A percentile compares a stretch with the other conserved stretches of the same genome.
Conservation (phyloP, 345 rosid species). For the Euphorbia pulcherrima region DNA sequence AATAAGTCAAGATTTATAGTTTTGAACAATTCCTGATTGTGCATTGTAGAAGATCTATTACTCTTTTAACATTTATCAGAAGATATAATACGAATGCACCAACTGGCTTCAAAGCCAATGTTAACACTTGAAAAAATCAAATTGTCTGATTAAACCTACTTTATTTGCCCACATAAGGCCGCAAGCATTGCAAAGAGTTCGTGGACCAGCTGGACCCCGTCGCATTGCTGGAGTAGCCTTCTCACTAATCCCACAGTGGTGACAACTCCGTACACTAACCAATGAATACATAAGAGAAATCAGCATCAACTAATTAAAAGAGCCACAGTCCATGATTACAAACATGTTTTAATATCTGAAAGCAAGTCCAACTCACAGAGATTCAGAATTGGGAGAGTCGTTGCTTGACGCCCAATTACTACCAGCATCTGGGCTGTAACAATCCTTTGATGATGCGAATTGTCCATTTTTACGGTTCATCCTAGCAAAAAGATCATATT, state of each 20-base stretch:
- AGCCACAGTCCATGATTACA: slow-evolving; percentile 1
- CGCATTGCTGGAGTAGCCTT: slow-evolving; percentile 47
- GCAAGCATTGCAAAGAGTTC: slow-evolving; percentile 46
- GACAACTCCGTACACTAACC: slow-evolving; percentile 24
- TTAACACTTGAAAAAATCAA: neutral
- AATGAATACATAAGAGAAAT: neutral
- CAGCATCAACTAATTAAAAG: slow-evolving; percentile 3
- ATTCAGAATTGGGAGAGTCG: slow-evolving; percentile 26
- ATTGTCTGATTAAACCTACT: slow-evolving; percentile 11
- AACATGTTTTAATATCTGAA: slow-evolving; percentile 8
- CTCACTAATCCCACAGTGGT: slow-evolving; percentile 37
- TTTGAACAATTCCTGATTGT: neutral
- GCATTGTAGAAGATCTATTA: neutral
- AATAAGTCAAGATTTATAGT: neutral
- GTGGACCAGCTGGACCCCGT: slow-evolving; percentile 45
- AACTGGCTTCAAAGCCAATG: neutral
- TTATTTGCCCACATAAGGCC: slow-evolving; percentile 51
- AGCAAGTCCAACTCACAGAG: slow-evolving; percentile 30
- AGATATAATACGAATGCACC: neutral
- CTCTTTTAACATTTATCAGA: neutral
- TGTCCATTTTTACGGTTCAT: slow-evolving; percentile 30
- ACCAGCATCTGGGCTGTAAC: slow-evolving; percentile 23
- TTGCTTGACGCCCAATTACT: slow-evolving; percentile 30
- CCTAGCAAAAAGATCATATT: slow-evolving; percentile 16
- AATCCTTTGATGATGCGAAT: slow-evolving; percentile 23